Conservation (phyloP, 306 rosid genomes). For the Trifolium subterraneum region DNA sequence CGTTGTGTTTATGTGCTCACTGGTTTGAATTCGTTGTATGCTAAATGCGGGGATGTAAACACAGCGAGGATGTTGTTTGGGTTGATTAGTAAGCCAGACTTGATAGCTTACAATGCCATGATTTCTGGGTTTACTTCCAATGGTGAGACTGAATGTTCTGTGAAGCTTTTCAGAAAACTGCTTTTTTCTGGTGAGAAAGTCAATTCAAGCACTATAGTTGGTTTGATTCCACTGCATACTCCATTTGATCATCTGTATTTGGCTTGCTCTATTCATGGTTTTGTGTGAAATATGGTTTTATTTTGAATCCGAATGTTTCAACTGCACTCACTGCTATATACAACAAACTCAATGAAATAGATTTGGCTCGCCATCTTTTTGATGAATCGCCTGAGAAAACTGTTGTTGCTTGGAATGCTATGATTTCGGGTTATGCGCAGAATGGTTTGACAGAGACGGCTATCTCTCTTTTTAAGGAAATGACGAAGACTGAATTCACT, state of each 20-base stretch:
- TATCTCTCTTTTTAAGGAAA: slow-evolving; percentile 78
- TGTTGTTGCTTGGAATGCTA: slow-evolving; percentile 89
- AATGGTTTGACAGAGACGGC: slow-evolving; percentile 84
- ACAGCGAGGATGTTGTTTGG: slow-evolving; percentile 65
- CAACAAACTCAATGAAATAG: slow-evolving; percentile 74
- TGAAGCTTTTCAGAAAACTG: slow-evolving; percentile 66
- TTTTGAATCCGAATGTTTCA: slow-evolving; percentile 70
- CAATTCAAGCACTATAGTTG: slow-evolving; percentile 80
- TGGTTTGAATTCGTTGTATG: slow-evolving; percentile 80
- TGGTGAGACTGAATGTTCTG: slow-evolving; percentile 59
- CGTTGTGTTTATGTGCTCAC: slow-evolving; percentile 65
- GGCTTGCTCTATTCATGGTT: slow-evolving; percentile 62
- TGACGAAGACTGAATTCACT: slow-evolving; percentile 70
- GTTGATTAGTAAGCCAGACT: slow-evolving; percentile 64
- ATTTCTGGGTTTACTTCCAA: slow-evolving; percentile 84
- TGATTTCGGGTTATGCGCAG: slow-evolving; percentile 93
- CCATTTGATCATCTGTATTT: slow-evolving; percentile 79
- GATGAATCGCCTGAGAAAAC: slow-evolving; percentile 81
- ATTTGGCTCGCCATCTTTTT: slow-evolving; percentile 71
- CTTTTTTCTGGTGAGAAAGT: slow-evolving; percentile 63
- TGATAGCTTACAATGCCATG: slow-evolving; percentile 83
- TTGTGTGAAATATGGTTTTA: slow-evolving; percentile 66
- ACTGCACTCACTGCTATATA: slow-evolving; percentile 79
- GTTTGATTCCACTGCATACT: slow-evolving; percentile 76
- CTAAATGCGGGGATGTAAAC: slow-evolving; percentile 69